Conservation (phyloP, 1,284 basidiomycete genomes). For the Sporisorium graminicola region DNA sequence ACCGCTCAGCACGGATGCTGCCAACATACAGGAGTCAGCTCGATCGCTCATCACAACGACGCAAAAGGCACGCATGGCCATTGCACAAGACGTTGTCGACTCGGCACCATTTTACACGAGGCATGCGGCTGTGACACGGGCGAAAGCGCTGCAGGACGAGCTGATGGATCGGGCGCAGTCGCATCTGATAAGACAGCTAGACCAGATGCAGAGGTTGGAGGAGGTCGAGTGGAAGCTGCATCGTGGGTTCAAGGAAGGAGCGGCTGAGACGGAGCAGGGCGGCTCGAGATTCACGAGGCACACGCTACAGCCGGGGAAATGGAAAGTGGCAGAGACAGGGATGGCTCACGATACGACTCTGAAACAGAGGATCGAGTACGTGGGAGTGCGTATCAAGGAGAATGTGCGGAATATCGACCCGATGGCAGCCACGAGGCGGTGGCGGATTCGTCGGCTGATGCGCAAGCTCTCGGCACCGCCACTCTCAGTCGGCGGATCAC, state of each 20-base stretch:
- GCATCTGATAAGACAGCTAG: conserved; percentile 11
- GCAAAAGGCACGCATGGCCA: conserved; percentile 22
- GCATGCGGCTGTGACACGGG: neutral
- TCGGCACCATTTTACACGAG: neutral
- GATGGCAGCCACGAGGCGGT: conserved; percentile 5
- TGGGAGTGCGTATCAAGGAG: neutral
- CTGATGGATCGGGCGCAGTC: conserved; percentile 10
- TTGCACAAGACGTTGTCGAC: conserved; percentile 12
- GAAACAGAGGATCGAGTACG: neutral
- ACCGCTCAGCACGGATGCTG: neutral
- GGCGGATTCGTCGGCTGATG: conserved; percentile 17
- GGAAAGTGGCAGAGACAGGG: neutral
- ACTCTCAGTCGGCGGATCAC: neutral
- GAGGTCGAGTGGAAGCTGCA: conserved; percentile 18
- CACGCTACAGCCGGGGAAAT: conserved; percentile 3
- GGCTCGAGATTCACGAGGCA: conserved; percentile 3
- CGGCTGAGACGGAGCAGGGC: conserved; percentile 3
- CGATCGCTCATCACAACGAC: conserved; percentile 7
- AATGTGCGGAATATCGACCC: conserved; percentile 6
- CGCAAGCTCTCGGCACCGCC: conserved; percentile 6
- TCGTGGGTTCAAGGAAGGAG: conserved; percentile 12
- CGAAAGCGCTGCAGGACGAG: conserved; percentile 16
- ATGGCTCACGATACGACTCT: neutral
- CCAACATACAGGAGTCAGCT: neutral
- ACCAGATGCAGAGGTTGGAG: neutral